Evolutionary conservation across 139 green algal genomes (phyloP), one percentile per base, ranked within the genome.

Genomic region (Chlamydomonas sphaeroides): DNA sequence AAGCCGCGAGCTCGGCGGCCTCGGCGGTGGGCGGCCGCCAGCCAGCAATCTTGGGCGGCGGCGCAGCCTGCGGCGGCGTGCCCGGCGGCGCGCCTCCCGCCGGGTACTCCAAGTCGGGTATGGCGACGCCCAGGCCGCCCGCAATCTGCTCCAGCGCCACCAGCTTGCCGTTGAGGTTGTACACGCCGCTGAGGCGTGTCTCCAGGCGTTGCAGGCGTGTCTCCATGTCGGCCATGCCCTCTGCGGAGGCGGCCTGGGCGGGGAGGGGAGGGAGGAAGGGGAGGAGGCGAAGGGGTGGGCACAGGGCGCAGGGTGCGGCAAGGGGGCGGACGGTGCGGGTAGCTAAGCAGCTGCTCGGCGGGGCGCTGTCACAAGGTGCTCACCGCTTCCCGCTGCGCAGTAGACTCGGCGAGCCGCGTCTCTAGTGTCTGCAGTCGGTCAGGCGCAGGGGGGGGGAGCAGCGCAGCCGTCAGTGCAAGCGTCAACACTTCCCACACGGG

Each of bases 161-260:
- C 38, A 91, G 66, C 66, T 84, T 84, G 56, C 88, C 88, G 48
- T 63, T 56, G 17, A 91, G 78, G 72, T 91, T 91, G 71, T 83
- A 78, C 28, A 91, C 88, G 2, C 88, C 88, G 6, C 33, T 81
- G 41, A 91, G 33, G 17, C 74, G 79, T 26, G 21, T 25, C 84
- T 91, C 88, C 45, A 83, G 67, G 18, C 65, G 45, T 11, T 66
- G 17, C 49, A 91, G 65, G 25, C 88, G 78, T 5, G n/a, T 33
- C 45, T 75, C 66, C 62, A 88, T 18, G 61, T 81, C 84, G 48
- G 80, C 15, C 10, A 38, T 66, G 28, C 65, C 59, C 1, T 39
- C 65, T 32, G 4, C 39, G 62, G 28, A 30, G 45, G 36, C 20
- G 10, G 6, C 35, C 36, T 66, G 32, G 33, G 65, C 15, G 10